These are phyloP conservation scores for Cymodocea nodosa DNA, from an alignment of 116 monocot species.

Conservation along the genomic window DNA sequence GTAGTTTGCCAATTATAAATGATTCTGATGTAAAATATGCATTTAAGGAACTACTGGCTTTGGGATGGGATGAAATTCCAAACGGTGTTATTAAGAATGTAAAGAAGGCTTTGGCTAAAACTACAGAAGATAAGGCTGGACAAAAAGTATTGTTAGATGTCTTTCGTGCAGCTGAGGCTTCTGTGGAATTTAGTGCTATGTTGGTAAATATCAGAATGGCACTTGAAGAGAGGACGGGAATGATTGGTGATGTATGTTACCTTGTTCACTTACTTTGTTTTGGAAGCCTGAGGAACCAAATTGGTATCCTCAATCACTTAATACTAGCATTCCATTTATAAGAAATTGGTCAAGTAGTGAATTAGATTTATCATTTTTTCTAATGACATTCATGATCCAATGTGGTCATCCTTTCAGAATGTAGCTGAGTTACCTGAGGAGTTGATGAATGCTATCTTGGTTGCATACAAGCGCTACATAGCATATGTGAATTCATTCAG, in stretches of 20 bases:
- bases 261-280: too few relatives aligned
- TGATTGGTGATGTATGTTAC: conserved; percentile 62
- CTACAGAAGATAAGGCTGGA: conserved; percentile 57
- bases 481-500: conserved; percentile 80
- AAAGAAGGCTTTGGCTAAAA: conserved; percentile 68
- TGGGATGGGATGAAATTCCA: conserved; percentile 75
- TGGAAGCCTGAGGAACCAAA: too few relatives aligned
- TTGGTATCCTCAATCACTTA: background rate
- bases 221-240: conserved; percentile 80
- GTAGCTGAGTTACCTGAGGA: conserved; percentile 55
- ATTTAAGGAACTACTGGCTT: conserved; percentile 84
- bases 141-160: conserved; percentile 61
- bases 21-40: conserved; percentile 73
- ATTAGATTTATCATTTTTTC: background rate
- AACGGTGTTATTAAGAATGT: conserved; percentile 32
- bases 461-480: conserved; percentile 72
- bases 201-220: conserved; percentile 91
- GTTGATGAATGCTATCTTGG: conserved; percentile 54
- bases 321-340: background rate
- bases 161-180: conserved; percentile 80
- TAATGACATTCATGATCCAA: background rate
- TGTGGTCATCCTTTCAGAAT: conserved; percentile 28
- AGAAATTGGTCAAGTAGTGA: background rate
- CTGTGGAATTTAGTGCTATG: conserved; percentile 64
- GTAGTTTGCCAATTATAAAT: conserved; percentile 36